These are phyloP conservation scores for Oxalis stricta DNA, from an alignment of 441 rosid species.

Conservation along the genomic window DNA sequence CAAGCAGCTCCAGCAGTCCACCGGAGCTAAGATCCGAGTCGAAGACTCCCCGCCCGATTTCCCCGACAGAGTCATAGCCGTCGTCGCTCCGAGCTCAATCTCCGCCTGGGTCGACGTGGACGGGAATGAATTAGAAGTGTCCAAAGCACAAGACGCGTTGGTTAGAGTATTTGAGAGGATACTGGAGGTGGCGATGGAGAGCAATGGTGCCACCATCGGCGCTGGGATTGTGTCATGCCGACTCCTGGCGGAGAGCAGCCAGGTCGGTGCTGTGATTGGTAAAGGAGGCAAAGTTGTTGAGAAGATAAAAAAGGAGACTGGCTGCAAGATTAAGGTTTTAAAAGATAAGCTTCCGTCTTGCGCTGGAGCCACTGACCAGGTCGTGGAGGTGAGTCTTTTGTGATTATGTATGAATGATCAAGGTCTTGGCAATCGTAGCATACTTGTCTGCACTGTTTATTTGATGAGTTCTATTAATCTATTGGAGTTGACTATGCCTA, in stretches of 20 bases:
- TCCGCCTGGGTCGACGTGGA: constrained; percentile 2
- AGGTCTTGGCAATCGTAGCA: too few relatives aligned
- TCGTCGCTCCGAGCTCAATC: constrained; percentile 26
- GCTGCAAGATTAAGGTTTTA: constrained; percentile 51
- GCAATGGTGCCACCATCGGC: constrained; percentile 10
- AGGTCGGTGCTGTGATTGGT: constrained; percentile 71
- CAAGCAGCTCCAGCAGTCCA: constrained; percentile 61
- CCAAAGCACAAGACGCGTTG: constrained; percentile 80
- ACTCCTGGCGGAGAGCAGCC: constrained; percentile 55
- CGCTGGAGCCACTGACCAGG: constrained; percentile 46
- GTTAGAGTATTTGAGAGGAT: constrained; percentile 66
- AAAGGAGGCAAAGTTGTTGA: constrained; percentile 78
- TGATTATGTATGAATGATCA: too few relatives aligned
- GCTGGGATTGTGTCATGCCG: constrained; percentile 49
- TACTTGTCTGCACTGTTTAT: not conserved
- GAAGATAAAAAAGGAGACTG: constrained; percentile 65
- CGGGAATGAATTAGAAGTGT: constrained; percentile 34
- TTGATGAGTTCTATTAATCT: too few relatives aligned
- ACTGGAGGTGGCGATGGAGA: constrained; percentile 60
- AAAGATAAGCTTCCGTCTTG: constrained; percentile 61
- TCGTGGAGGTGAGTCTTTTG: constrained; percentile 48
- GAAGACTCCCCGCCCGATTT: constrained; percentile 55
- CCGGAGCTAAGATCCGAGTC: constrained; percentile 64
- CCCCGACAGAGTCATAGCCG: constrained; percentile 53
- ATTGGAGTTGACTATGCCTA: too few relatives aligned